Conservation (phyloP, 2,329 filamentous ascomycete species). For the Zopfia rhizophila region DNA sequence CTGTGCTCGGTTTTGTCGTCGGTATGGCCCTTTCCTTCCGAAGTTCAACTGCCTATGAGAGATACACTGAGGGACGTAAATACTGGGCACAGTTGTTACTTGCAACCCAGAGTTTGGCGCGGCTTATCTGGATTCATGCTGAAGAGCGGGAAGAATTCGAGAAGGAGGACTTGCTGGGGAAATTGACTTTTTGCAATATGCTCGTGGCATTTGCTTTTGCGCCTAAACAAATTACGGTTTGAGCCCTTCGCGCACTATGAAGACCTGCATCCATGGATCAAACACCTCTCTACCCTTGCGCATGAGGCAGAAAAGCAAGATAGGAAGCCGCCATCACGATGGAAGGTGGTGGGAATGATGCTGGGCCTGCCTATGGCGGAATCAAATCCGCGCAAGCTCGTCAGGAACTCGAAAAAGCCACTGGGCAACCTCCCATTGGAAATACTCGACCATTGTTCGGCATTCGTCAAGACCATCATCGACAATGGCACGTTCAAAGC, state of each 20-base stretch:
- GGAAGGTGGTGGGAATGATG: slow-evolving; percentile 73
- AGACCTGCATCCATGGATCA: slow-evolving; percentile 75
- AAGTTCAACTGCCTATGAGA: slow-evolving; percentile 79
- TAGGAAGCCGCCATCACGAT: slow-evolving; percentile 43
- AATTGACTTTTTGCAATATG: slow-evolving; percentile 74
- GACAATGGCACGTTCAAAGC: slow-evolving; percentile 65
- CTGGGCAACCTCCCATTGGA: slow-evolving; percentile 84
- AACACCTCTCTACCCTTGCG: slow-evolving; percentile 79
- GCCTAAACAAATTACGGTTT: slow-evolving; percentile 85
- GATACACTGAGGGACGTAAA: slow-evolving; percentile 68
- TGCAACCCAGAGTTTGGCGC: slow-evolving; percentile 66
- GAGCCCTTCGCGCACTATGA: slow-evolving; percentile 81
- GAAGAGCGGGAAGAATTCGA: slow-evolving; percentile 66
- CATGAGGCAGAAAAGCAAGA: slow-evolving; percentile 59
- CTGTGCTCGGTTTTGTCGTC: slow-evolving; percentile 83
- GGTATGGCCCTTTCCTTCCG: slow-evolving; percentile 79
- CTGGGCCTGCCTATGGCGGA: slow-evolving; percentile 79
- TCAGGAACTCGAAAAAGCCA: slow-evolving; percentile 76
- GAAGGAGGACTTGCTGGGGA: slow-evolving; percentile 75
- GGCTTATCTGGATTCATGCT: slow-evolving; percentile 88
- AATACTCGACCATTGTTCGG: slow-evolving; percentile 75
- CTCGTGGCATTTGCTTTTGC: slow-evolving; percentile 80
- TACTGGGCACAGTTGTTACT: slow-evolving; percentile 70
- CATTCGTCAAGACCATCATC: slow-evolving; percentile 72
- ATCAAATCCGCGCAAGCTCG: slow-evolving; percentile 78